Evolutionary conservation across 495 filamentous ascomycete species (phyloP).

Genomic region (Jackrogersella multiformis): DNA sequence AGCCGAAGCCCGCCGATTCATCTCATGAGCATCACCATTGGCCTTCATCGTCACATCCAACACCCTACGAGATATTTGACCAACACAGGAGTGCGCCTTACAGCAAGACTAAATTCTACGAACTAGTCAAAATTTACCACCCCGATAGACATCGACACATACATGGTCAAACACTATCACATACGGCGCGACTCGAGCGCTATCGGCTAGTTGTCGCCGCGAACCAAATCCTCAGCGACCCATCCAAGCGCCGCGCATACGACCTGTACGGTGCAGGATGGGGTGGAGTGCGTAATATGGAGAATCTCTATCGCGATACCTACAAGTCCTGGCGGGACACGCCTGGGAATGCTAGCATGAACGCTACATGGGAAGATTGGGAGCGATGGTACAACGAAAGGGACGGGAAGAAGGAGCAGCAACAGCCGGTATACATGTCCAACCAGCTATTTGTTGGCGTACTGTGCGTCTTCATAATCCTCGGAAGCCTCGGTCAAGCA

Average conservation of each 20-base stretch:
- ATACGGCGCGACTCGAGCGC: conserved; percentile 75
- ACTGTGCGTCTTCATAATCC: conserved; percentile 68
- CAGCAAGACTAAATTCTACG: conserved; percentile 82
- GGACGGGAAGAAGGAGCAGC: conserved; percentile 53
- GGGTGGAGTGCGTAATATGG: conserved; percentile 58
- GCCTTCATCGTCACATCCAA: conserved; percentile 63
- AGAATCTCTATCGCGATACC: conserved; percentile 48
- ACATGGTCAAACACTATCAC: conserved; percentile 57
- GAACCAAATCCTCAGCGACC: conserved; percentile 89
- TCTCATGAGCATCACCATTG: conserved; percentile 50
- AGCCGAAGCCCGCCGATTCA: conserved; percentile 34
- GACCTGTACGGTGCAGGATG: conserved; percentile 85
- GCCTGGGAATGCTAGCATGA: conserved; percentile 69
- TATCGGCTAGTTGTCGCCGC: conserved; percentile 88
- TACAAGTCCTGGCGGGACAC: conserved; percentile 60
- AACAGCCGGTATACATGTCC: conserved; percentile 72
- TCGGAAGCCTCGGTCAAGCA: conserved; percentile 74
- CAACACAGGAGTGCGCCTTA: conserved; percentile 72
- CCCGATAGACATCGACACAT: conserved; percentile 73
- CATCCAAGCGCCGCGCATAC: conserved; percentile 78
- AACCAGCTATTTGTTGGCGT: conserved; percentile 79
- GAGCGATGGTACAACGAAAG: conserved; percentile 78
- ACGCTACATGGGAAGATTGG: conserved; percentile 99
- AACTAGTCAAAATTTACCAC: conserved; percentile 95
- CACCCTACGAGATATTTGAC: conserved; percentile 90